Conservation (phyloP, 73 alveolate genomes). For the Symbiodinium natans region DNA sequence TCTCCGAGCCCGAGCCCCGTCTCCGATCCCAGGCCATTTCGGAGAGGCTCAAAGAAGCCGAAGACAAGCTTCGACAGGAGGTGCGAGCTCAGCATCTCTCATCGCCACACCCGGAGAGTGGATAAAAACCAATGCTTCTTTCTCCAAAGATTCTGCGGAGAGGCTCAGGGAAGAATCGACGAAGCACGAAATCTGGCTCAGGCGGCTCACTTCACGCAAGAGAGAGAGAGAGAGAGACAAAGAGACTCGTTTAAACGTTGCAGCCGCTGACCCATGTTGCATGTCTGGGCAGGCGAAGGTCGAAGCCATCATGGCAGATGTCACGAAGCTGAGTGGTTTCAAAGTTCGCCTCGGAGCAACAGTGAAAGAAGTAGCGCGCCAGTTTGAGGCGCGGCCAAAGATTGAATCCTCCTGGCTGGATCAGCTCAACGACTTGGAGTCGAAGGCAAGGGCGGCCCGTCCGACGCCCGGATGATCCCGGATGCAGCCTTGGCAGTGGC, state of each 20-base stretch:
- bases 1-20: neutral
- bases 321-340: neutral
- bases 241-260: no score
- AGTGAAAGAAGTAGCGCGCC: neutral
- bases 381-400: slow-evolving; percentile 30
- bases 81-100: neutral
- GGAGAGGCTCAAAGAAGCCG: slow-evolving; percentile 32
- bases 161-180: slow-evolving; percentile 50
- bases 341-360: neutral
- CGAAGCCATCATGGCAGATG: slow-evolving; percentile 31
- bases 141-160: neutral
- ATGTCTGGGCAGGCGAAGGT: slow-evolving; percentile 2
- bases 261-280: no score
- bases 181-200: slow-evolving; percentile 5
- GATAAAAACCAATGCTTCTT: no score
- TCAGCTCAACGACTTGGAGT: slow-evolving; percentile 21
- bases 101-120: neutral
- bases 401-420: slow-evolving; percentile 55
- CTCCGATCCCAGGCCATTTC: slow-evolving; percentile 43
- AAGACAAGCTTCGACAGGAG: slow-evolving; percentile 61
- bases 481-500: no score
- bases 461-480: neutral
- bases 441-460: slow-evolving; percentile 51
- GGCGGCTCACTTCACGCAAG: neutral
- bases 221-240: no score